Conservation (phyloP, 139 green algal genomes). For the Chlamydomonas applanata region DNA sequence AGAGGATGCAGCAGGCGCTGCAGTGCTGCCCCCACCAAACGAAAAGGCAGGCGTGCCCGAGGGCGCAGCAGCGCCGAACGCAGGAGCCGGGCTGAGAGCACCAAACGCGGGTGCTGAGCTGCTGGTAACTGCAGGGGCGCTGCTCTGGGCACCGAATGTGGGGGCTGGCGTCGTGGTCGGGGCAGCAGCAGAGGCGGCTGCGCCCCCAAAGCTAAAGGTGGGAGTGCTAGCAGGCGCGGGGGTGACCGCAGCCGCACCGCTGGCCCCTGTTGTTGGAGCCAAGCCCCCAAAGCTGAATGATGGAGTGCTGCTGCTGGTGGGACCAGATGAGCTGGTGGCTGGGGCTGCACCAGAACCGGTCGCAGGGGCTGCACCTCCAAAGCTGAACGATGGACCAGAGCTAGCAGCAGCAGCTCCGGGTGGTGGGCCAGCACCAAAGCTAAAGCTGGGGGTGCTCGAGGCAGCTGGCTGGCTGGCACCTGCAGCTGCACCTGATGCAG, state of each 20-base stretch:
- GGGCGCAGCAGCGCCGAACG: not conserved
- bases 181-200: not conserved
- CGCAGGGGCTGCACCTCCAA: too few species aligned
- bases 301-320: not conserved
- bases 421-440: too few species aligned
- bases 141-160: not conserved
- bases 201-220: not conserved
- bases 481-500: too few species aligned
- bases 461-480: too few species aligned
- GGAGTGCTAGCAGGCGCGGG: not conserved
- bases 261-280: not conserved
- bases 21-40: too few species aligned
- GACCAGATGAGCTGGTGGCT: too few species aligned
- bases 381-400: too few species aligned
- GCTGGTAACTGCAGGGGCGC: not conserved
- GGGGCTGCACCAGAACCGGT: too few species aligned
- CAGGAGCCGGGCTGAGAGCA: not conserved
- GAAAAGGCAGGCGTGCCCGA: not conserved
- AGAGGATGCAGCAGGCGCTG: too few species aligned
- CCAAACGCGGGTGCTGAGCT: not conserved
- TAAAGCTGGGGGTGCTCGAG: too few species aligned
- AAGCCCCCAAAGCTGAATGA: not conserved
- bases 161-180: not conserved
- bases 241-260: not conserved
- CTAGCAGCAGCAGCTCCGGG: too few species aligned